Conservation (phyloP, 106 monocot species). For the Dendrobium chrysotoxum region DNA sequence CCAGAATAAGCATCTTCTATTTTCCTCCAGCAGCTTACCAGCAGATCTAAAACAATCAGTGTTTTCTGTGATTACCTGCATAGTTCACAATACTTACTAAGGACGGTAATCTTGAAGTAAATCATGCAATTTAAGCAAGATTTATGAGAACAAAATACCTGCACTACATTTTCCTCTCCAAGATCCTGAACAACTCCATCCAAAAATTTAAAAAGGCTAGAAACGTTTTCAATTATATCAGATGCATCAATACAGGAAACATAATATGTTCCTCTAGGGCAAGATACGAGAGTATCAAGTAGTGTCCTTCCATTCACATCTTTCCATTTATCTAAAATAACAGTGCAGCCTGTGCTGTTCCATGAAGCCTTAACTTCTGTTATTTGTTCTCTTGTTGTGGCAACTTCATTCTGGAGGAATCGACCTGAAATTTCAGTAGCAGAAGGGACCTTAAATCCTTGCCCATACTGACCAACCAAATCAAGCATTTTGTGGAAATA, state of each 20-base stretch:
- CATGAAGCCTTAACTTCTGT: constrained; percentile 45
- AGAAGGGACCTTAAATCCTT: constrained; percentile 28
- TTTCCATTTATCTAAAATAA: constrained; percentile 44
- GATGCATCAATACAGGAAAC: constrained; percentile 42
- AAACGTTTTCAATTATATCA: constrained; percentile 32
- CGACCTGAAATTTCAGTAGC: constrained; percentile 27
- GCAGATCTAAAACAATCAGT: constrained; percentile 38
- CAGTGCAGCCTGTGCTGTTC: constrained; percentile 41
- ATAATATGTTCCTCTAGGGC: constrained; percentile 40
- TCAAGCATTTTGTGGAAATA: constrained; percentile 60
- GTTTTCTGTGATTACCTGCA: constrained; percentile 48
- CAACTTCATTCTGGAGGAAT: constrained; percentile 43
- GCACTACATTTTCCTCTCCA: constrained; percentile 48
- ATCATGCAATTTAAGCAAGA: too few species aligned
- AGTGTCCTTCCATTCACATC: constrained; percentile 33
- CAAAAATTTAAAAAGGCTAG: constrained; percentile 42
- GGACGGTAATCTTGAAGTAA: too few species aligned
- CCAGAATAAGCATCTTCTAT: constrained; percentile 52
- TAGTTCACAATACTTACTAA: not conserved
- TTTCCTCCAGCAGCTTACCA: constrained; percentile 57
- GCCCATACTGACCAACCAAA: constrained; percentile 38
- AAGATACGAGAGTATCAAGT: constrained; percentile 48
- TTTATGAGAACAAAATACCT: constrained; percentile 22
- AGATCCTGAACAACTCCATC: constrained; percentile 52
- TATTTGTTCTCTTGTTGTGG: constrained; percentile 21